Conservation (phyloP, 306 rosid genomes). For the Castanea mollissima region DNA sequence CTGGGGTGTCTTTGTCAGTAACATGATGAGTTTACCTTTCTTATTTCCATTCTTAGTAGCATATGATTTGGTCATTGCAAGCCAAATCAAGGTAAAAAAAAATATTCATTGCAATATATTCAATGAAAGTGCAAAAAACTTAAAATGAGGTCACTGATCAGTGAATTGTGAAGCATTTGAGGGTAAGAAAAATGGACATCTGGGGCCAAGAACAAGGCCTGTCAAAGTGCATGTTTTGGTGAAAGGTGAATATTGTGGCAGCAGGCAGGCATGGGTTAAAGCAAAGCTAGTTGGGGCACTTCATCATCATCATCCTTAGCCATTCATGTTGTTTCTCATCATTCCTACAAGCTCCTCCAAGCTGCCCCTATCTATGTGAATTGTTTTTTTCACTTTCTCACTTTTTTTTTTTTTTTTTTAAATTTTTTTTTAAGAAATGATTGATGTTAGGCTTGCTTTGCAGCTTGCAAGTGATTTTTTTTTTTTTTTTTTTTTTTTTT, state of each 20-base stretch:
- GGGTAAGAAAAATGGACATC: constrained; percentile 32
- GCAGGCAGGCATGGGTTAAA: constrained; percentile 51
- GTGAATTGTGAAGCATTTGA: constrained; percentile 29
- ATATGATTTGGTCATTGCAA: constrained; percentile 26
- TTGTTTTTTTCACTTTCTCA: background rate
- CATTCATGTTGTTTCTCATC: constrained; percentile 23
- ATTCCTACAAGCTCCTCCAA: background rate
- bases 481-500: no score
- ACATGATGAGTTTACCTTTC: constrained; percentile 54
- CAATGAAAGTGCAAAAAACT: background rate
- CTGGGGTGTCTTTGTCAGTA: constrained; percentile 27
- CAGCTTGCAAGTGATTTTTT: no score
- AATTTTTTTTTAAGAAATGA: background rate
- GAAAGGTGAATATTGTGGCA: constrained; percentile 44
- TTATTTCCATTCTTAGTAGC: constrained; percentile 44
- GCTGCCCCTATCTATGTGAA: background rate
- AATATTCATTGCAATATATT: no score
- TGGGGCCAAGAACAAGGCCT: constrained; percentile 30
- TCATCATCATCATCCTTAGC: constrained; percentile 55
- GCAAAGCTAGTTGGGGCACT: constrained; percentile 52
- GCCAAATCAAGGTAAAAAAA: constrained; percentile 34
- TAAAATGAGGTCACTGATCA: constrained; percentile 16
- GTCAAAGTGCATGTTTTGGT: constrained; percentile 51
- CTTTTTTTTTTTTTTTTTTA: background rate
- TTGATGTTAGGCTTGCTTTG: no score